Evolutionary conservation across 148 eudicot genomes (phyloP).

Genomic region (Gaultheria prostrata): DNA sequence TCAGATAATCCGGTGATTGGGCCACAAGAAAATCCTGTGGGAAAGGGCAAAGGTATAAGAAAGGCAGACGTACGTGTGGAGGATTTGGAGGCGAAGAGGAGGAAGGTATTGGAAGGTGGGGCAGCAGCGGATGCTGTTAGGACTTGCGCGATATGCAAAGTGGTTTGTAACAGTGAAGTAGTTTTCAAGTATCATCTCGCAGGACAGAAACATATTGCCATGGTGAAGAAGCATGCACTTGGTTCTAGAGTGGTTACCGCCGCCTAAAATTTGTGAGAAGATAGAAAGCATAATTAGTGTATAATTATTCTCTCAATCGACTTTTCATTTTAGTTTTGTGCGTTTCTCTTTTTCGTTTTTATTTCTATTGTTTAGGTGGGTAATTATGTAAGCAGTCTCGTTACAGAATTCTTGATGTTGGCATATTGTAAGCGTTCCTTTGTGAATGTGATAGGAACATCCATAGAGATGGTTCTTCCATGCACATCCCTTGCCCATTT

Average conservation of each 20-base stretch:
- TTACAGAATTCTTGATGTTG: neutral
- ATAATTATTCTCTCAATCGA: neutral
- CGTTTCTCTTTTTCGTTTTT: neutral
- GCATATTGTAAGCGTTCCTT: neutral
- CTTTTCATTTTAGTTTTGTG: neutral
- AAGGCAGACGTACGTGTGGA: slow-evolving; percentile 28
- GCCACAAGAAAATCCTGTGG: slow-evolving; percentile 32
- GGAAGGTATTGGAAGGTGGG: slow-evolving; percentile 48
- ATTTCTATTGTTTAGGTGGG: neutral
- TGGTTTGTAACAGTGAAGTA: slow-evolving; percentile 53
- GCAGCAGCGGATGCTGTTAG: slow-evolving; percentile 34
- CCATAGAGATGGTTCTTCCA: neutral
- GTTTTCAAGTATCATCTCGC: slow-evolving; percentile 45
- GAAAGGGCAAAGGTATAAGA: slow-evolving; percentile 22
- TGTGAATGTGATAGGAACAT: neutral
- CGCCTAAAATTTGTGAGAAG: neutral
- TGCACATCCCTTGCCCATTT: neutral
- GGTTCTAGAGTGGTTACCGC: neutral
- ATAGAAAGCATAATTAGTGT: neutral
- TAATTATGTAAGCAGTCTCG: neutral
- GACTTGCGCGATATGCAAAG: slow-evolving; percentile 44
- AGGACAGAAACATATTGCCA: slow-evolving; percentile 54
- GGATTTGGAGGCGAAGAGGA: slow-evolving; percentile 41
- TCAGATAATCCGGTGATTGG: slow-evolving; percentile 29
- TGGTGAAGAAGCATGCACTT: slow-evolving; percentile 24